These are phyloP conservation scores for Fusarium sp. DNA, from an alignment of 2,329 filamentous ascomycete species.

Conservation along the genomic window DNA sequence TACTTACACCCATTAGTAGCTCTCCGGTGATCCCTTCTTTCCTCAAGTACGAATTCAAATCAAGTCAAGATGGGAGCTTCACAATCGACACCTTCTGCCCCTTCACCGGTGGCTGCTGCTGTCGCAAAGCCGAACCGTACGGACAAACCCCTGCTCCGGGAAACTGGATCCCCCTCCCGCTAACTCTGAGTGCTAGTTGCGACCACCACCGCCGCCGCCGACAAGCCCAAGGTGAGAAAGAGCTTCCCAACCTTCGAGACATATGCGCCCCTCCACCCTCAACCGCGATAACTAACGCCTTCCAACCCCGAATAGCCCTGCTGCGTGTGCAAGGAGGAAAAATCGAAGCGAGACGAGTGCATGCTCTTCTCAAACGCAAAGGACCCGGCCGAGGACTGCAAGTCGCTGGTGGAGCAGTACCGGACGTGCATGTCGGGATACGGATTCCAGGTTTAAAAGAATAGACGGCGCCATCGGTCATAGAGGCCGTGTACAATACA, in stretches of 20 bases:
- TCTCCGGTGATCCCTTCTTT: slow-evolving; percentile 15
- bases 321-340: slow-evolving; percentile 97
- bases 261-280: slow-evolving; percentile 30
- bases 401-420: slow-evolving; percentile 83
- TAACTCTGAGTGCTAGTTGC: slow-evolving; percentile 32
- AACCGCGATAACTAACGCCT: slow-evolving; percentile 22
- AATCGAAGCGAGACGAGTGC: slow-evolving; percentile 91
- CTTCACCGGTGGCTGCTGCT: not conserved
- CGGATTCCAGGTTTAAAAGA: slow-evolving; percentile 74
- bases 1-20: slow-evolving; percentile 2
- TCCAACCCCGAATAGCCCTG: slow-evolving; percentile 71
- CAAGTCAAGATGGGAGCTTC: slow-evolving; percentile 29
- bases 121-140: slow-evolving; percentile 35
- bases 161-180: not conserved
- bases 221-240: slow-evolving; percentile 55
- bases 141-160: slow-evolving; percentile 12
- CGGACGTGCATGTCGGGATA: slow-evolving; percentile 91
- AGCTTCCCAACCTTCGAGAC: not conserved
- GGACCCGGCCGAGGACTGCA: slow-evolving; percentile 85
- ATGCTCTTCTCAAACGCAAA: slow-evolving; percentile 93
- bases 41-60: not conserved
- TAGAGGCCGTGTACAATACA: slow-evolving; percentile 40
- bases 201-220: slow-evolving; percentile 43
- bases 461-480: slow-evolving; percentile 9
- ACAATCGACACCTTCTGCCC: slow-evolving; percentile 26